Conservation (phyloP, 179 eudicot genomes). For the Gypsophila paniculata region DNA sequence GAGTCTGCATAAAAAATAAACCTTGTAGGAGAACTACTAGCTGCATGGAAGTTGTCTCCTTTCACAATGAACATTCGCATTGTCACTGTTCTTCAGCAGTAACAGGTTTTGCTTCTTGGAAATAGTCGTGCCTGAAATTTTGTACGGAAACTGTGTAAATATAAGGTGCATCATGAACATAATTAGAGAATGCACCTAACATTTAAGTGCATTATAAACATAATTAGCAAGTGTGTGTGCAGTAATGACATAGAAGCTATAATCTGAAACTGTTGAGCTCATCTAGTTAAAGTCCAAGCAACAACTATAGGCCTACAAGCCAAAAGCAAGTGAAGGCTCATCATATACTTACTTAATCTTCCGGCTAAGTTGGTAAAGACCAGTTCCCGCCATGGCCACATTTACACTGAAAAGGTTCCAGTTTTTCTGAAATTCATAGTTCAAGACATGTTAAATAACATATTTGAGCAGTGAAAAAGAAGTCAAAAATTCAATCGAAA, state of each 20-base stretch:
- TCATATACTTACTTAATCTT: constrained; percentile 70
- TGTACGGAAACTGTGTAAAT: not conserved
- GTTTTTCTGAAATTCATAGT: constrained; percentile 52
- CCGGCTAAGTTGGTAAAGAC: constrained; percentile 69
- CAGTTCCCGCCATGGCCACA: constrained; percentile 83
- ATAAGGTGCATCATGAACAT: not conserved
- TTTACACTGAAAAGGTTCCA: constrained; percentile 93
- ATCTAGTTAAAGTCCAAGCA: constrained; percentile 33
- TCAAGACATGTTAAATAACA: not conserved
- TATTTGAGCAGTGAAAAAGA: not conserved
- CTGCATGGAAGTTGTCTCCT: no score
- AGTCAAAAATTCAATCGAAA: not conserved
- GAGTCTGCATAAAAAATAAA: no score
- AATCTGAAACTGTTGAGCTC: not conserved
- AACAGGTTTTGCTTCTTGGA: constrained; percentile 41
- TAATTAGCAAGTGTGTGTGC: not conserved
- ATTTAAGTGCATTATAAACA: not conserved
- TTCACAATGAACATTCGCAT: no score
- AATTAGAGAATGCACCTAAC: not conserved
- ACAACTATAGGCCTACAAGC: constrained; percentile 42
- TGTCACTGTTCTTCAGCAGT: constrained; percentile 49
- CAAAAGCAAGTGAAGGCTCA: constrained; percentile 72
- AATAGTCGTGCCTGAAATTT: constrained; percentile 55
- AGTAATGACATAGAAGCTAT: constrained; percentile 1
- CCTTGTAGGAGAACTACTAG: no score